Conservation (phyloP, 306 rosid species). For the Gillenia trifoliata region DNA sequence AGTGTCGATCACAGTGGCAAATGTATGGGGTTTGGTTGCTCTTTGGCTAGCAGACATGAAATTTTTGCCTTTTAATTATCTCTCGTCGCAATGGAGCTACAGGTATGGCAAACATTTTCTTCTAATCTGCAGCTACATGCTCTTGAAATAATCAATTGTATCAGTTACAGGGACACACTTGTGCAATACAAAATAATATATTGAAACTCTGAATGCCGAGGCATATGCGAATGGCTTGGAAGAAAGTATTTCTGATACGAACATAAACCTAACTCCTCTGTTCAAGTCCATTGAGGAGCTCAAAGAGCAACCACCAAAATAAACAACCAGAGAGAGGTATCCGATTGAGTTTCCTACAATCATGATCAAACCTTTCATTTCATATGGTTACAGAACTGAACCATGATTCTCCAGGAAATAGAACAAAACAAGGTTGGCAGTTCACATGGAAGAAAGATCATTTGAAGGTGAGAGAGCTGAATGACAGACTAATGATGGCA, state of each 20-base stretch:
- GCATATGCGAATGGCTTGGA: conserved; percentile 30
- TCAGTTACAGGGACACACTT: not conserved
- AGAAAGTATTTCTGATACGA: conserved; percentile 32
- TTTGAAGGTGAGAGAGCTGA: conserved; percentile 51
- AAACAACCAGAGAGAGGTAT: conserved; percentile 50
- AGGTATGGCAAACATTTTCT: not conserved
- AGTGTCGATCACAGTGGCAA: not conserved
- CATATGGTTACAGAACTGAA: not conserved
- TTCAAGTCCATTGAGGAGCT: conserved; percentile 53
- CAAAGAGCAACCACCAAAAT: conserved; percentile 41
- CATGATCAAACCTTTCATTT: not conserved
- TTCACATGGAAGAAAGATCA: conserved; percentile 32
- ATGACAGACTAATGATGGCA: conserved; percentile 69
- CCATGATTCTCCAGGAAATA: conserved; percentile 36
- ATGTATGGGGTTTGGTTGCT: conserved; percentile 15
- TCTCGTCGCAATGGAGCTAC: conserved; percentile 1
- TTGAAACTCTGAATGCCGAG: conserved; percentile 27
- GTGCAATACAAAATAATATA: not conserved
- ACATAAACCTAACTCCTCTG: conserved; percentile 49
- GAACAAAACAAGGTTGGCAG: conserved; percentile 42
- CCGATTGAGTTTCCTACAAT: not conserved
- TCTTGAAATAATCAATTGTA: not conserved
- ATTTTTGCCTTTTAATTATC: conserved; percentile 3
- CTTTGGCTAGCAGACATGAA: conserved; percentile 36
- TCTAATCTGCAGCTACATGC: not conserved